These are phyloP conservation scores for Phoma sp. DNA, from an alignment of 2,329 filamentous ascomycete genomes.

Conservation along the genomic window DNA sequence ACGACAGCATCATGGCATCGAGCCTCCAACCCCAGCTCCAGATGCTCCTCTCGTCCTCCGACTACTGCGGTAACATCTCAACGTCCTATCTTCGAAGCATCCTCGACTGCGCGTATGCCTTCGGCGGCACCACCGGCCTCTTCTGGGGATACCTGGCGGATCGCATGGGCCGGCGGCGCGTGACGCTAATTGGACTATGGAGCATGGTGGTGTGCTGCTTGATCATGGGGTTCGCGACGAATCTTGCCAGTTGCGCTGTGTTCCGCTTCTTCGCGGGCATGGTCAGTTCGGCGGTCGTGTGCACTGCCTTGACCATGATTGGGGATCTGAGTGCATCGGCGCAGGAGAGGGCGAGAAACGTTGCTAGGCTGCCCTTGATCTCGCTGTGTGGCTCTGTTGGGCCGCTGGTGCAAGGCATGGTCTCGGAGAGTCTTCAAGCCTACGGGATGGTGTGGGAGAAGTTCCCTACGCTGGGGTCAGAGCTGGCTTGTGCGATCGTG, in stretches of 20 bases:
- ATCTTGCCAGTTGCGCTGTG: slow-evolving; percentile 50
- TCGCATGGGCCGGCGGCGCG: slow-evolving; percentile 51
- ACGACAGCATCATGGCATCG: slow-evolving; percentile 54
- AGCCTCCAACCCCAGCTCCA: slow-evolving; percentile 56
- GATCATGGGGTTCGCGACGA: slow-evolving; percentile 55
- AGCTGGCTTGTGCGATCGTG: slow-evolving; percentile 52
- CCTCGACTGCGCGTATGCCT: slow-evolving; percentile 57
- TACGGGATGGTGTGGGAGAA: slow-evolving; percentile 51
- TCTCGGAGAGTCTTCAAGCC: slow-evolving; percentile 51
- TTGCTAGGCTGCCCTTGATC: slow-evolving; percentile 54
- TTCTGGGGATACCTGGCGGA: slow-evolving; percentile 56
- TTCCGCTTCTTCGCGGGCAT: slow-evolving; percentile 54
- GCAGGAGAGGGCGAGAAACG: slow-evolving; percentile 49
- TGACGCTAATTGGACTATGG: slow-evolving; percentile 53
- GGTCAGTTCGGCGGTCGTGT: slow-evolving; percentile 53
- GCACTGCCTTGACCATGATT: slow-evolving; percentile 56
- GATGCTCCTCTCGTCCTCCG: slow-evolving; percentile 53
- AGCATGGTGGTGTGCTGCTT: slow-evolving; percentile 55
- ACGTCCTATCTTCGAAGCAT: slow-evolving; percentile 56
- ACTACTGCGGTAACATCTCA: slow-evolving; percentile 53
- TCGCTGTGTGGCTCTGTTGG: slow-evolving; percentile 55
- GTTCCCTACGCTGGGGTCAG: slow-evolving; percentile 53
- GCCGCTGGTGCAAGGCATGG: slow-evolving; percentile 52
- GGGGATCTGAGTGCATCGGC: slow-evolving; percentile 51
- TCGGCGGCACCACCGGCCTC: slow-evolving; percentile 53